Conservation (phyloP, 139 green algal genomes). For the Chlorella sp. region DNA sequence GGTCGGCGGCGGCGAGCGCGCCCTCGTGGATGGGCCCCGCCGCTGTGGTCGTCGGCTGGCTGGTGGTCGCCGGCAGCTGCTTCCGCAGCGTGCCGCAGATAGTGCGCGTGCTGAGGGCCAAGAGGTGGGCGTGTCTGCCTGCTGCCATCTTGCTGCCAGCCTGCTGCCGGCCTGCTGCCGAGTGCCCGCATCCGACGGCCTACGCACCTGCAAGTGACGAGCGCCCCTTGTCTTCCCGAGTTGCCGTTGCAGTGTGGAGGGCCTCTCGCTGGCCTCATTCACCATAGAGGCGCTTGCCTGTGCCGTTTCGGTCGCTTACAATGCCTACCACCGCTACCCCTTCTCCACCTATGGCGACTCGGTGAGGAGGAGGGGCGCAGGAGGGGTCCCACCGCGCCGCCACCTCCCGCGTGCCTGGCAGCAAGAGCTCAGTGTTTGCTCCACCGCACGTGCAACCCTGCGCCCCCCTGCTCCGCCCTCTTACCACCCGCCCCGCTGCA, state of each 20-base stretch:
- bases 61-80: slow-evolving; percentile 59
- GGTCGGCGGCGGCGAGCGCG: too few relatives aligned
- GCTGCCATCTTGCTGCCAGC: not conserved
- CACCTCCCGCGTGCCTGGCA: not conserved
- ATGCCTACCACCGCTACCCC: slow-evolving; percentile 5
- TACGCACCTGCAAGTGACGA: not conserved
- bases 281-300: slow-evolving; percentile 71
- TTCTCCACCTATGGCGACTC: slow-evolving; percentile 18
- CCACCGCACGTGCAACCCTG: not conserved
- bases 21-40: slow-evolving; percentile 17
- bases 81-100: slow-evolving; percentile 76
- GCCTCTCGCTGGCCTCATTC: slow-evolving; percentile 64
- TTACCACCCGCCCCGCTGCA: not conserved
- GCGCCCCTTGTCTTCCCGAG: not conserved
- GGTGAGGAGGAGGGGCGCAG: not conserved
- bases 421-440: not conserved
- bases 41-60: slow-evolving; percentile 57
- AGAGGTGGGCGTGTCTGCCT: slow-evolving; percentile 29
- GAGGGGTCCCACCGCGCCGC: not conserved
- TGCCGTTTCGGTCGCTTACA: slow-evolving; percentile 70
- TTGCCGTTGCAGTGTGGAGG: slow-evolving; percentile 48
- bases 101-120: slow-evolving; percentile 43
- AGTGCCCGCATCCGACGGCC: not conserved
- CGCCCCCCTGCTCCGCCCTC: not conserved
- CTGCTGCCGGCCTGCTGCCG: not conserved